Evolutionary conservation across 106 monocot species (phyloP), one percentile per base, ranked within the genome.

Genomic region (Platanthera guangdongensis): DNA sequence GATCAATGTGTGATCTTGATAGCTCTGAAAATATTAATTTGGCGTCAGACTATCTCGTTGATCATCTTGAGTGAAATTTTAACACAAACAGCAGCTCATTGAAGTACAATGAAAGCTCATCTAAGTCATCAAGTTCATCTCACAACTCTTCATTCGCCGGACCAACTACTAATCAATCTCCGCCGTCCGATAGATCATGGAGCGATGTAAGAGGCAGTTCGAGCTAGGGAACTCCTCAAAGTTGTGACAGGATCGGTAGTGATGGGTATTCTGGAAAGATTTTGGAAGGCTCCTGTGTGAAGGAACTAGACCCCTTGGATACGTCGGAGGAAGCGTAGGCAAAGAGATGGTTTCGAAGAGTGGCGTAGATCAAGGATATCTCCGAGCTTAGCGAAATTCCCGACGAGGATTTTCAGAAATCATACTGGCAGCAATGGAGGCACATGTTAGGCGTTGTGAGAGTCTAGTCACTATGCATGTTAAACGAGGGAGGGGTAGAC

Each of bases 241-340:
- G 19, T 72, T 15, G 45, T 4, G 64, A 73, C 45, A 78, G 82
- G 32, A 76, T 60, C 47, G 74, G 72, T 47, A 84, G 78, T 14
- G 10, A 65, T 4, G 74, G 72, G 1, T 85, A 80, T 71, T 32
- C 86, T 65, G 87, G 85, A 28, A 96, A 92, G 86, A 99, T 89
- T 81, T 90, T 99, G 85, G 96, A n/a, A n/a, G n/a, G n/a, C n/a
- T n/a, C n/a, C n/a, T n/a, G n/a, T n/a, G n/a, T n/a, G n/a, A n/a
- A n/a, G n/a, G n/a, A n/a, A n/a, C n/a, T 89, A 49, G 91, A 99
- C 78, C 94, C 99, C 52, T 39, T 94, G 59, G 99, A 99, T 68
- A 99, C 94, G 99, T 99, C 99, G 6, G 99, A 99, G 85, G 99
- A 99, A 78, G 99, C 99, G 45, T 94, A 99, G 77, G 90, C 99